These are phyloP conservation scores for Populus hybrid DNA, from an alignment of 441 rosid genomes.

Conservation along the genomic window DNA sequence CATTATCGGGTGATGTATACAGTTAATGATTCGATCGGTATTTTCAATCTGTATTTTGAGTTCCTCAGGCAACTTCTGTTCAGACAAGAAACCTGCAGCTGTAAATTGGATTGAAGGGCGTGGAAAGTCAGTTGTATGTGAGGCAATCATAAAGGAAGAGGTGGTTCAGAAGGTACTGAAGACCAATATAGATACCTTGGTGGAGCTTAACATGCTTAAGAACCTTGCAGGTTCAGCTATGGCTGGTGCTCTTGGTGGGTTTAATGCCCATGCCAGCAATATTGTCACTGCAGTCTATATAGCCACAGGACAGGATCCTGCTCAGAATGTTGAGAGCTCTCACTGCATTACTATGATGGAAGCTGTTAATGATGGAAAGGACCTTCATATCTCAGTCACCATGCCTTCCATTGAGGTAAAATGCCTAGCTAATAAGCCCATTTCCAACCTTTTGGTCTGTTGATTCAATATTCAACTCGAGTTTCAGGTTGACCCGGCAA, in stretches of 20 bases:
- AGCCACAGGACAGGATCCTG: conserved; percentile 92
- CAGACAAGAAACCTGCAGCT: conserved; percentile 84
- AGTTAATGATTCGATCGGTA: not conserved
- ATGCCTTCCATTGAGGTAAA: conserved; percentile 84
- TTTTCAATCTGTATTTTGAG: not conserved
- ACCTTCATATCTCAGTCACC: conserved; percentile 70
- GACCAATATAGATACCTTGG: conserved; percentile 64
- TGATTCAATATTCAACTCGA: not conserved
- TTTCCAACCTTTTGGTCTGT: not conserved
- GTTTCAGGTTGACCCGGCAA: too few species aligned
- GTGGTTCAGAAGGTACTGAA: conserved; percentile 63
- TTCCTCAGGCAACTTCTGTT: conserved; percentile 60
- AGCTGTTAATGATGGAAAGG: conserved; percentile 61
- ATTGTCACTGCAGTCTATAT: conserved; percentile 67
- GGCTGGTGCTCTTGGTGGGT: conserved; percentile 87
- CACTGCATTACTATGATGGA: conserved; percentile 93
- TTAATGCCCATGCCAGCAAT: conserved; percentile 88
- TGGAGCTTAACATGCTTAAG: conserved; percentile 84
- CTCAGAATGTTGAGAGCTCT: conserved; percentile 83
- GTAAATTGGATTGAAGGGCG: conserved; percentile 88
- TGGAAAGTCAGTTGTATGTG: conserved; percentile 82
- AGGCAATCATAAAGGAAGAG: conserved; percentile 65
- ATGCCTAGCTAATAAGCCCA: not conserved
- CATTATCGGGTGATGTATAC: not conserved
- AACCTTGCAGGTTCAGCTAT: conserved; percentile 76